A percentile compares a stretch with the other conserved stretches of the same genome.
Evolutionary conservation across 179 eudicot genomes (phyloP).

Genomic region (Silene vulgaris): DNA sequence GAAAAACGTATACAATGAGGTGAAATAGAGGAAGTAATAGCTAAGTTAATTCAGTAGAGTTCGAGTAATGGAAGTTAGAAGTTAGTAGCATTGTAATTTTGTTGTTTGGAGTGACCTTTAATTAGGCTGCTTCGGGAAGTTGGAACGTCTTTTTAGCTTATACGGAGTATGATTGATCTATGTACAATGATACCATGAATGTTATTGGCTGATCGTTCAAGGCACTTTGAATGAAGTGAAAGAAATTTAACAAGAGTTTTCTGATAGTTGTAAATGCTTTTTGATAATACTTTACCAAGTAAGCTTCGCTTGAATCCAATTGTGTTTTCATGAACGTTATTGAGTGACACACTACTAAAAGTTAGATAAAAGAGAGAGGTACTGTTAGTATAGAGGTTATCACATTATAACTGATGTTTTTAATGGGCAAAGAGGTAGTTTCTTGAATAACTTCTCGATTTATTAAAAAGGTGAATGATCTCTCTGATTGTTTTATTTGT

Average conservation of each 20-base stretch:
- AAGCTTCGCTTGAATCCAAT: background rate
- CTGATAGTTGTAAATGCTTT: too few species aligned
- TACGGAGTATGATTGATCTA: background rate
- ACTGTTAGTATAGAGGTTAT: background rate
- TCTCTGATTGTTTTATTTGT: background rate
- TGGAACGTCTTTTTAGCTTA: background rate
- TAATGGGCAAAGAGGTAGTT: background rate
- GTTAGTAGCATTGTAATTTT: background rate
- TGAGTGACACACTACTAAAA: background rate
- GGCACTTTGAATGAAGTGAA: too few species aligned
- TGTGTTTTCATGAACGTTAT: background rate
- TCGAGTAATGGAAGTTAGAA: background rate
- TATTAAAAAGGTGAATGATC: too few species aligned
- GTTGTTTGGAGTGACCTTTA: background rate
- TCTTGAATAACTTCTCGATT: too few species aligned
- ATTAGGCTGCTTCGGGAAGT: background rate
- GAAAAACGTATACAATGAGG: too few species aligned
- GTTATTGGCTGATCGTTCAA: background rate
- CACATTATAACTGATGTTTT: background rate
- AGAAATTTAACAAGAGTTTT: too few species aligned
- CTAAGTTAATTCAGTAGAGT: background rate
- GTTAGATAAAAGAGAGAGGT: background rate
- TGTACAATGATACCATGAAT: background rate
- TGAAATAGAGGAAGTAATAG: too few species aligned
- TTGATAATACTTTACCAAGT: too few species aligned